Percentiles rank a stretch among this genome's conserved stretches.
phyloP scores from a whole-genome alignment of 2,329 filamentous ascomycete species.

The Colletotrichum noveboracense region DNA sequence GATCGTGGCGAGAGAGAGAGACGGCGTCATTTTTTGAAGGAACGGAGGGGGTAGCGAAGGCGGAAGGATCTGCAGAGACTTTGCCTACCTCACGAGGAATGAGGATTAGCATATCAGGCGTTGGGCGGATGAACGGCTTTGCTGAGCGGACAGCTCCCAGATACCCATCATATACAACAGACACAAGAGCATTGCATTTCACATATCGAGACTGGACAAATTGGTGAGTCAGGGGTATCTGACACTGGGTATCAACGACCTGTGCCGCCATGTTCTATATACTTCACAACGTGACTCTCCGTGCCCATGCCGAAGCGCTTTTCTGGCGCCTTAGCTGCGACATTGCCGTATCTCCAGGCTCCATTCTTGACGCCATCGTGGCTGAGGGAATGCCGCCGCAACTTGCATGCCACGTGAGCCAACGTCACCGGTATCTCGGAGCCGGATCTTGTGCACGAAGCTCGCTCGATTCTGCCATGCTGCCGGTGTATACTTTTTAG shows the following conservation, averaged over 20 bases:
- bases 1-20: slow-evolving; percentile 14
- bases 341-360: not conserved
- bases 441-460: not conserved
- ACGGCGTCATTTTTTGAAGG: not conserved
- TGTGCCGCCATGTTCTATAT: not conserved
- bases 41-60: not conserved
- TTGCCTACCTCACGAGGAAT: not conserved
- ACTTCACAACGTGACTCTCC: not conserved
- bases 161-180: slow-evolving; percentile 11
- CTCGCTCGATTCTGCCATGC: not conserved
- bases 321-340: not conserved
- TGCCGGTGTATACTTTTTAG: slow-evolving; percentile 9
- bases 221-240: not conserved
- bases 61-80: slow-evolving; percentile 4
- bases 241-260: slow-evolving; percentile 13
- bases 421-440: not conserved
- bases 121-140: slow-evolving; percentile 18
- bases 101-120: slow-evolving; percentile 11
- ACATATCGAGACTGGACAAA: not conserved
- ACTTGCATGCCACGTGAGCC: not conserved
- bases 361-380: not conserved
- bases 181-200: not conserved
- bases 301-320: accelerated
- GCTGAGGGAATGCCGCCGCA: not conserved
- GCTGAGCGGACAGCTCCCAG: slow-evolving; percentile 17